Percentiles rank a stretch among this genome's conserved stretches.
These are phyloP conservation scores for Mycena maculata DNA, from an alignment of 768 basidiomycete species.

Conservation along the genomic window DNA sequence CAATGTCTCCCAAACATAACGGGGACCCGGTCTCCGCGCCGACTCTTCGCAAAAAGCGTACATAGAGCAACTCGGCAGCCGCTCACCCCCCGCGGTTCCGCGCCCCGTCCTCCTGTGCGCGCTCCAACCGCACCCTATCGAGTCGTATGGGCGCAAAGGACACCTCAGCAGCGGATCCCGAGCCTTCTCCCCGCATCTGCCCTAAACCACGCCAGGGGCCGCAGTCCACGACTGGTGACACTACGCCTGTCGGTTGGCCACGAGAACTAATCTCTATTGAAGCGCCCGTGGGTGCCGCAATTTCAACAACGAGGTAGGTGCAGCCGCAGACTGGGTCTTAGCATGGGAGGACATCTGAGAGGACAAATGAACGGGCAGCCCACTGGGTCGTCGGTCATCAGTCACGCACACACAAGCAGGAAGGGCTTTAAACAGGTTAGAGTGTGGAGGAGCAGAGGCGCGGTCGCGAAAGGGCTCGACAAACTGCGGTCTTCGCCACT, in stretches of 20 bases:
- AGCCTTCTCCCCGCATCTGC: constrained; percentile 26
- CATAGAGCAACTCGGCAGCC: constrained; percentile 30
- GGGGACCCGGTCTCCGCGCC: constrained; percentile 17
- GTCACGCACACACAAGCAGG: constrained; percentile 3
- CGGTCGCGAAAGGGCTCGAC: constrained; percentile 23
- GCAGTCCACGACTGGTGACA: constrained; percentile 23
- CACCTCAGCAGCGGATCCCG: constrained; percentile 21
- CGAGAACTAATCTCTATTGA: constrained; percentile 36
- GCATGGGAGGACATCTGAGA: constrained; percentile 15
- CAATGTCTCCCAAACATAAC: constrained; percentile 23
- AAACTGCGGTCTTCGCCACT: constrained; percentile 25
- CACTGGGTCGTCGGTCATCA: constrained; percentile 22
- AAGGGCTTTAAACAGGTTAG: constrained; percentile 27
- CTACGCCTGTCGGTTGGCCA: constrained; percentile 23
- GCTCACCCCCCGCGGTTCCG: constrained; percentile 19
- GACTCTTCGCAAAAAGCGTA: constrained; percentile 29
- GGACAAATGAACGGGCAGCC: constrained; percentile 21
- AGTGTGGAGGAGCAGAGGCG: constrained; percentile 21
- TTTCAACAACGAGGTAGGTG: constrained; percentile 33
- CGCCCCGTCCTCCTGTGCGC: constrained; percentile 24
- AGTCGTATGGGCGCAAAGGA: constrained; percentile 2
- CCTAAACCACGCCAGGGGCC: constrained; percentile 31
- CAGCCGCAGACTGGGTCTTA: constrained; percentile 24
- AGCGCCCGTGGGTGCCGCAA: constrained; percentile 25
- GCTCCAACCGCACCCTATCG: constrained; percentile 23